Evolutionary conservation across 345 rosid genomes (phyloP).

Genomic region (Microthlaspi erraticum): DNA sequence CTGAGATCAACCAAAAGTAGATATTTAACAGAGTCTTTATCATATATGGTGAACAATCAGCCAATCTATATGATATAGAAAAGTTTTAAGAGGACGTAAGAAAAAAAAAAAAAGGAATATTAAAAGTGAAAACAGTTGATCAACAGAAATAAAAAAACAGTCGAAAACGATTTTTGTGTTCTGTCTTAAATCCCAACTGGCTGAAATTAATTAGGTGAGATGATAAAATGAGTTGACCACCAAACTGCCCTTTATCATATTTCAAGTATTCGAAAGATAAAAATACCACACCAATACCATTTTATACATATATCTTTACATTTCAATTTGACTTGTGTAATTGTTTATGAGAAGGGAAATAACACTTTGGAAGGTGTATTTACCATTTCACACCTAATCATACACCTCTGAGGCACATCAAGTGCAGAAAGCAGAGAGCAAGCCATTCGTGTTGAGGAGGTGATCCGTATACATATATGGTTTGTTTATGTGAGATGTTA

Average conservation of each 20-base stretch:
- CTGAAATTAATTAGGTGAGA: neutral
- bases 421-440: too few relatives aligned
- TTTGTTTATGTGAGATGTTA: too few relatives aligned
- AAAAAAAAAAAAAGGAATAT: neutral
- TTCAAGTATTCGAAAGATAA: neutral
- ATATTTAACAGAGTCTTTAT: constrained; percentile 4
- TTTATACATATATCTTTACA: neutral
- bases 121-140: neutral
- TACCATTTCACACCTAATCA: neutral
- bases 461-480: too few relatives aligned
- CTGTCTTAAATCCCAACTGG: constrained; percentile 1
- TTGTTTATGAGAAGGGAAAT: neutral
- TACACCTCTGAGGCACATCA: too few relatives aligned
- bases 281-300: neutral
- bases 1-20: constrained; percentile 3
- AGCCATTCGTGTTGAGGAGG: too few relatives aligned
- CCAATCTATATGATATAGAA: neutral
- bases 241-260: neutral
- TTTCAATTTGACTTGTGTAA: neutral
- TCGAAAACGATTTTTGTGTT: constrained; percentile 14
- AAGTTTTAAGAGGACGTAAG: neutral
- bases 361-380: neutral
- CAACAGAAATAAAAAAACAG: constrained; percentile 6
- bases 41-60: constrained; percentile 7
- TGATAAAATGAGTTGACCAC: constrained; percentile 17